Evolutionary conservation across 768 basidiomycete species (phyloP), one percentile per base, ranked within the genome.

Genomic region (Tylopilus plumbeoviolaceoides): DNA sequence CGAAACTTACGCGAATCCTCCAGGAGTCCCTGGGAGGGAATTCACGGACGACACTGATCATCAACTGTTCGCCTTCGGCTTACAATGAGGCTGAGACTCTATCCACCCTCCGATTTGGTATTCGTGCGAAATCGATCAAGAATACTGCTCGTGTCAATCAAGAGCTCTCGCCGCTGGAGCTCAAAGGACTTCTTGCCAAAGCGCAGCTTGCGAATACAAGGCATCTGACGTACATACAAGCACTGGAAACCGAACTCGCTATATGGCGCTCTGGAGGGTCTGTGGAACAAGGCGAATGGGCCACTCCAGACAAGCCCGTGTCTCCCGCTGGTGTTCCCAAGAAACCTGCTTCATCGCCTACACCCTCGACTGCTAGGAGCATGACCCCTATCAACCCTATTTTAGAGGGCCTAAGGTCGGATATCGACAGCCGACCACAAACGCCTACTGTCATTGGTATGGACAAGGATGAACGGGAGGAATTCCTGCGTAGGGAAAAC

Each of bases 91-190:
- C 91, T 3, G 97, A 99, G 71, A 99, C 97, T 0, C 77, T 99
- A 31, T 89, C 88, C 3, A 99, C 97, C 4, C 82, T 99, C n/a
- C 88, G 97, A 23, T 99, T 99, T 70, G 97, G 97, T 77, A 98
- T 98, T 68, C 91, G 97, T 59, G 95, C 97, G n/a, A 99, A 99
- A 73, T 91, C 91, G n/a, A 99, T 99, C 83, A 98, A 98, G 90
- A 99, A 99, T 72, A 91, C 90, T 55, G 97, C 97, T 55, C 89
- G 97, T 43, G 91, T 99, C 74, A 99, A 99, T 70, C 93, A 94
- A 48, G 97, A 99, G 70, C 81, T 99, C 47, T 91, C 95, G 3
- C 95, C 97, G 2, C 77, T 94, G 45, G 97, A 99, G 65, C 88
- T 99, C 74, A 99, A 98, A 70, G 85, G 83, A 11, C 77, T 97